phyloP scores from a whole-genome alignment of 129 eudicot genomes.

The Flaveria sonorensis region DNA sequence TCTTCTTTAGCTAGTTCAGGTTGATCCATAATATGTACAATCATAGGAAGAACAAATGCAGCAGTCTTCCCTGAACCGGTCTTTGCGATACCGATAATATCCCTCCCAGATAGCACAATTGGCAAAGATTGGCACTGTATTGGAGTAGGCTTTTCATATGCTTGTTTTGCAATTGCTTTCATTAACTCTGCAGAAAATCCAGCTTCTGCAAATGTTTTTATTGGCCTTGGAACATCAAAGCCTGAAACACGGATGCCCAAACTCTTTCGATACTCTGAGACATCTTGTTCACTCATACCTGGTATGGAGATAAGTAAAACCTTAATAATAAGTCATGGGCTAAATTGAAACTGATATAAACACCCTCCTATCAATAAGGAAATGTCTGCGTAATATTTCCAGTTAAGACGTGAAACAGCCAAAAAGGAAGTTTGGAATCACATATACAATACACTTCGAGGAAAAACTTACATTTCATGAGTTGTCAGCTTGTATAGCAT shows the following conservation, averaged over 20 bases:
- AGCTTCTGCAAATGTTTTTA: slow-evolving; percentile 85
- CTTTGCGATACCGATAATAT: slow-evolving; percentile 94
- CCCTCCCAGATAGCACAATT: slow-evolving; percentile 81
- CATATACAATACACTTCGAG: neutral
- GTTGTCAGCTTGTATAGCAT: neutral
- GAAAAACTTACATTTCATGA: neutral
- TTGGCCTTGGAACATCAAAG: slow-evolving; percentile 92
- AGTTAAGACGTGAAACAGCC: slow-evolving; percentile 1
- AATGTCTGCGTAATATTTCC: neutral
- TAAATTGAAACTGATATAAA: neutral
- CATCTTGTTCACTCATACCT: slow-evolving; percentile 97
- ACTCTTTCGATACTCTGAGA: slow-evolving; percentile 72
- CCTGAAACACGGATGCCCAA: slow-evolving; percentile 93
- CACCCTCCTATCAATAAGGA: neutral
- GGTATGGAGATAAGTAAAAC: slow-evolving; percentile 27
- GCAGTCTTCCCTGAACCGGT: slow-evolving; percentile 99
- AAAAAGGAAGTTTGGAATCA: neutral
- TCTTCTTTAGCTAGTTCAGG: slow-evolving; percentile 88
- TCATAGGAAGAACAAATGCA: slow-evolving; percentile 96
- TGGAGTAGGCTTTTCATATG: slow-evolving; percentile 89
- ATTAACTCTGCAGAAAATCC: slow-evolving; percentile 76
- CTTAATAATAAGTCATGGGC: slow-evolving; percentile 8
- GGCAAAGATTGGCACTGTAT: slow-evolving; percentile 96
- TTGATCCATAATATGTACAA: slow-evolving; percentile 95
- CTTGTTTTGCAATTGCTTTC: slow-evolving; percentile 93